Conservation (phyloP, 352 stramenopile genomes). For the Phytophthora aleatoria region DNA sequence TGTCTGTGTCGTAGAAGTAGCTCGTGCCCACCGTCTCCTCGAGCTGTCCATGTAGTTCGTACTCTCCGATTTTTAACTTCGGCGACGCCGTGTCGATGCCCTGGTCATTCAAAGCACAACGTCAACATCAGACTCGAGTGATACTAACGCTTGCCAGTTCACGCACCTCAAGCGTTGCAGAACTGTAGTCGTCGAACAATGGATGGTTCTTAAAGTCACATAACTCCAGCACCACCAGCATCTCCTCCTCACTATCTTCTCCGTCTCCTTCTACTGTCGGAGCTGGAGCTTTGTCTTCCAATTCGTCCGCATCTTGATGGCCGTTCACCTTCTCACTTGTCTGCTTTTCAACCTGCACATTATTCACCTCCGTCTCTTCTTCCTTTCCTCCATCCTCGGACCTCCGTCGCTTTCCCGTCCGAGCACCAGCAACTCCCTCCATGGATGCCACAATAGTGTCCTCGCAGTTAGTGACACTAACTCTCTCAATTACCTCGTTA, state of each 20-base stretch:
- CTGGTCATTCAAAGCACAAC: slow-evolving; percentile 27
- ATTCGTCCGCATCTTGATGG: slow-evolving; percentile 3
- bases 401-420: slow-evolving; percentile 11
- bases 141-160: neutral
- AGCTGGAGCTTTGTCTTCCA: slow-evolving; percentile 17
- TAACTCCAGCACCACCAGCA: slow-evolving; percentile 75
- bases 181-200: slow-evolving; percentile 72
- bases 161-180: slow-evolving; percentile 64
- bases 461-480: slow-evolving; percentile 3
- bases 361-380: slow-evolving; percentile 10
- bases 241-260: slow-evolving; percentile 59
- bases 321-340: slow-evolving; percentile 13
- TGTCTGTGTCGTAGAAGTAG: slow-evolving; percentile 80
- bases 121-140: neutral
- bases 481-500: slow-evolving; percentile 3
- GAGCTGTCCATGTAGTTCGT: slow-evolving; percentile 64
- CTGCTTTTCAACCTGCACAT: neutral
- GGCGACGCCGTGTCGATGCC: slow-evolving; percentile 73
- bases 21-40: slow-evolving; percentile 82
- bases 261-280: slow-evolving; percentile 1
- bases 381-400: neutral
- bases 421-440: neutral
- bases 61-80: slow-evolving; percentile 74
- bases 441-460: neutral
- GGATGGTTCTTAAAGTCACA: slow-evolving; percentile 85